These are phyloP conservation scores for Ceratobasidium papillatum DNA, from an alignment of 1,284 basidiomycete species.

Conservation along the genomic window DNA sequence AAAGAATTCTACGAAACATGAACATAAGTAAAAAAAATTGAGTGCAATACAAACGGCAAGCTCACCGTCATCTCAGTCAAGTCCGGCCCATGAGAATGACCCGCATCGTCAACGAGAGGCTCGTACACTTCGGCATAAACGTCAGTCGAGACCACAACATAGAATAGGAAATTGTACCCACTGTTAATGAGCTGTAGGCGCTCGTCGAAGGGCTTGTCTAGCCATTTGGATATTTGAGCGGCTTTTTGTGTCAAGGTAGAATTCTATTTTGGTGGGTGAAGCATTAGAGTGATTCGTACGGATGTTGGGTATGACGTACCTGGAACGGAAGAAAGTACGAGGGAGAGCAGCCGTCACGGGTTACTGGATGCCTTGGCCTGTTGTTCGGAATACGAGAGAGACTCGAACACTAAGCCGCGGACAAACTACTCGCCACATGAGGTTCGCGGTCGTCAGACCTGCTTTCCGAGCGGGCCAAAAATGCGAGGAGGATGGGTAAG, in stretches of 20 bases:
- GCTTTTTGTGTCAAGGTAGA: conserved; percentile 73
- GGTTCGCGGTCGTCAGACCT: conserved; percentile 79
- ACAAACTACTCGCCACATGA: conserved; percentile 78
- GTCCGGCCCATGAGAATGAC: conserved; percentile 79
- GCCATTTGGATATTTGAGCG: conserved; percentile 76
- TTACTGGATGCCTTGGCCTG: conserved; percentile 84
- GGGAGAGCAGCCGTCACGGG: conserved; percentile 67
- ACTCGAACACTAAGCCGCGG: no score
- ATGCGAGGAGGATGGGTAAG: conserved; percentile 66
- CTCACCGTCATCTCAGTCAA: conserved; percentile 75
- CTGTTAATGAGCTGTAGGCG: conserved; percentile 83
- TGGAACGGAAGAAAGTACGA: conserved; percentile 81
- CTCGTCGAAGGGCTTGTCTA: conserved; percentile 73
- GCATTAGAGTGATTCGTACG: conserved; percentile 35
- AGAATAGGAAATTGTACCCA: conserved; percentile 51
- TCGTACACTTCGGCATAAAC: conserved; percentile 70
- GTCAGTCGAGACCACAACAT: neutral
- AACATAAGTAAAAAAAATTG: no score
- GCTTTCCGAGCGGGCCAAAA: conserved; percentile 62
- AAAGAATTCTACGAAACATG: conserved; percentile 69
- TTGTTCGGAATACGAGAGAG: neutral
- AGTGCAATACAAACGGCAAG: no score
- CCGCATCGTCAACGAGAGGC: conserved; percentile 81
- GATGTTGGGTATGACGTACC: conserved; percentile 44
- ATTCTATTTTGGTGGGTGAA: conserved; percentile 58